Evolutionary conservation across 2,329 filamentous ascomycete species (phyloP).

Genomic region (Botrytis paeoniae): DNA sequence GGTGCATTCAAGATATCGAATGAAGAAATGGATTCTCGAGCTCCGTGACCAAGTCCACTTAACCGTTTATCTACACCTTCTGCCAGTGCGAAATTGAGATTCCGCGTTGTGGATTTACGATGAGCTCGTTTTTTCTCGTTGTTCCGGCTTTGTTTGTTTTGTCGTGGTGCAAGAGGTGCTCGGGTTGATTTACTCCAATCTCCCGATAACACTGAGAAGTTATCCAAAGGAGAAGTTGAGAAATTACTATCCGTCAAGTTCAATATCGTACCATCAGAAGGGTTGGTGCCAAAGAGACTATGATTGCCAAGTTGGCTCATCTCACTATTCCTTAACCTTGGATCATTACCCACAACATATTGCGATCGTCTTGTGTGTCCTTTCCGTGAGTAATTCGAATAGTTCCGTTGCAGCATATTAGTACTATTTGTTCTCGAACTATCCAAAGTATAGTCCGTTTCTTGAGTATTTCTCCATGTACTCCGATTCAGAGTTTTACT

Average conservation of each 20-base stretch:
- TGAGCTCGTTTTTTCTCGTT: conserved; percentile 8
- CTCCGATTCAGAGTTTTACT: conserved; percentile 24
- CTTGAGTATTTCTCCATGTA: conserved; percentile 33
- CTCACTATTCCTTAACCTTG: conserved; percentile 22
- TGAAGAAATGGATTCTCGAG: conserved; percentile 25
- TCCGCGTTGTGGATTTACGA: conserved; percentile 24
- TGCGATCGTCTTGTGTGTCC: conserved; percentile 30
- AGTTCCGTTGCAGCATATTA: conserved; percentile 27
- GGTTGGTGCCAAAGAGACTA: conserved; percentile 8
- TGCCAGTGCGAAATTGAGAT: conserved; percentile 23
- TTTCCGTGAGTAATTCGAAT: conserved; percentile 35
- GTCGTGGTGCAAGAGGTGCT: conserved; percentile 10
- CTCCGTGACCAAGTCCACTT: conserved; percentile 32
- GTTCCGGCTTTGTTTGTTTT: neutral
- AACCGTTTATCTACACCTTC: conserved; percentile 18
- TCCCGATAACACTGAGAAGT: conserved; percentile 28
- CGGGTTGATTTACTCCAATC: conserved; percentile 16
- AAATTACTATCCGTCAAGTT: conserved; percentile 32
- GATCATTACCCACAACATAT: conserved; percentile 20
- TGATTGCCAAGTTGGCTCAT: conserved; percentile 13
- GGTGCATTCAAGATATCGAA: conserved; percentile 17
- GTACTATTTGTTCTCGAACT: conserved; percentile 28
- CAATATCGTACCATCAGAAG: conserved; percentile 22
- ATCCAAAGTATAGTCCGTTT: conserved; percentile 25
- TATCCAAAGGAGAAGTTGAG: conserved; percentile 29